These are phyloP conservation scores for Phytophthora uliginosa DNA, from an alignment of 352 stramenopile species.

Conservation along the genomic window DNA sequence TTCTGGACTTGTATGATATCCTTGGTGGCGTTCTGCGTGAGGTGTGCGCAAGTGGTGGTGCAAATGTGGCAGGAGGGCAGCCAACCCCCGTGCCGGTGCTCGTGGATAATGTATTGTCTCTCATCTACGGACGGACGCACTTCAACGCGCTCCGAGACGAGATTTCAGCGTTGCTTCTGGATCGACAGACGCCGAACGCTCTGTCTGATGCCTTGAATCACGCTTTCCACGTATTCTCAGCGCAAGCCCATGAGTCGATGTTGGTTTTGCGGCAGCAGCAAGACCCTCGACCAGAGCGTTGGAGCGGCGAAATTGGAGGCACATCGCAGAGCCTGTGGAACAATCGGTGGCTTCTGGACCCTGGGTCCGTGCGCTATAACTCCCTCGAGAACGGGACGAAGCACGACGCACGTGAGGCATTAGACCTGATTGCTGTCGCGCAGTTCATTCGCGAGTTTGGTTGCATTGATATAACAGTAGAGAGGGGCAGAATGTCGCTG, in stretches of 20 bases:
- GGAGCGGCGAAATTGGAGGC: not conserved
- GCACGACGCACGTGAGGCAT: not conserved
- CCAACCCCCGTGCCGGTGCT: conserved; percentile 12
- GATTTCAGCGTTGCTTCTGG: conserved; percentile 16
- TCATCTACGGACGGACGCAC: conserved; percentile 25
- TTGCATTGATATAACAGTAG: conserved; percentile 21
- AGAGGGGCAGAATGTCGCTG: conserved; percentile 11
- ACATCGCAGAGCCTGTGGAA: conserved; percentile 19
- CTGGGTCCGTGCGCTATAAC: conserved; percentile 17
- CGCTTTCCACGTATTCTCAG: conserved; percentile 15
- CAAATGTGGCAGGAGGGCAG: not conserved
- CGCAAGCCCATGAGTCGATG: conserved; percentile 8
- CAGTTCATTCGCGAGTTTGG: conserved; percentile 23
- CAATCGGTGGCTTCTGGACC: conserved; percentile 33
- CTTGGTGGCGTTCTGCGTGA: conserved; percentile 12
- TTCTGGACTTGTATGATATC: conserved; percentile 30
- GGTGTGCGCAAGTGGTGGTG: not conserved
- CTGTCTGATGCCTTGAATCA: conserved; percentile 13
- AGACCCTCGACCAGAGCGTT: not conserved
- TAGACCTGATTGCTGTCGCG: conserved; percentile 10
- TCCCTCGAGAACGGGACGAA: not conserved
- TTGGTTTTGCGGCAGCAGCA: not conserved
- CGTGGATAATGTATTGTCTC: conserved; percentile 43
- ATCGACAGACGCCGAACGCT: not conserved
- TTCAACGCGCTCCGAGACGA: conserved; percentile 15